Percentiles rank a stretch among this genome's conserved stretches.
Conservation (phyloP, 495 filamentous ascomycete genomes). For the Aspergillus steynii region DNA sequence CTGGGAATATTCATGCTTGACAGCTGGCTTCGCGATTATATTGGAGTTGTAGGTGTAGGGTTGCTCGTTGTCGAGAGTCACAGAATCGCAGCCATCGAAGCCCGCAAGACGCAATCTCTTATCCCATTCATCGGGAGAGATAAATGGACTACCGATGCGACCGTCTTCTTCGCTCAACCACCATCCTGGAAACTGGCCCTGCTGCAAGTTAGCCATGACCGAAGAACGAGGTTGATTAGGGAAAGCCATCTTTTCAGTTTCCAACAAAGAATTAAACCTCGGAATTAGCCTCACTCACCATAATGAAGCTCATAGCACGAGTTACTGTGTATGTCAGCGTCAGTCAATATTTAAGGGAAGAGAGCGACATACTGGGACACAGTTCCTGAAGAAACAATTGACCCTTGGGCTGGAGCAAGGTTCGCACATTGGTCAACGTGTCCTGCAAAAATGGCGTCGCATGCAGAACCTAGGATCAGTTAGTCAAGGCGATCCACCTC, state of each 20-base stretch:
- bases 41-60: conserved; percentile 32
- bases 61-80: conserved; percentile 31
- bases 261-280: too few relatives aligned
- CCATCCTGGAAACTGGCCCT: conserved; percentile 27
- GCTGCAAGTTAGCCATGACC: background rate
- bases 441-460: conserved; percentile 38
- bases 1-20: too few relatives aligned
- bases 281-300: background rate
- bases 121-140: conserved; percentile 27
- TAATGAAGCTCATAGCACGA: background rate
- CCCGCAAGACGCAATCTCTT: conserved; percentile 28
- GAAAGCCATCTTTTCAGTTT: too few relatives aligned
- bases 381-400: conserved; percentile 33
- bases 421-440: conserved; percentile 38
- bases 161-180: conserved; percentile 34
- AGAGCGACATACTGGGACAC: conserved; percentile 7
- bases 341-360: background rate
- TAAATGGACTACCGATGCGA: conserved; percentile 26
- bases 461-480: conserved; percentile 32
- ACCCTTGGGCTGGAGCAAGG: conserved; percentile 26
- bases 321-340: background rate
- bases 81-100: conserved; percentile 29
- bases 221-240: background rate
- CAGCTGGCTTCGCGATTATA: conserved; percentile 28
- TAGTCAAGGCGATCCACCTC: background rate